Base-by-base conservation (phyloP, 345 rosid species). In the Microthlaspi erraticum region DNA sequence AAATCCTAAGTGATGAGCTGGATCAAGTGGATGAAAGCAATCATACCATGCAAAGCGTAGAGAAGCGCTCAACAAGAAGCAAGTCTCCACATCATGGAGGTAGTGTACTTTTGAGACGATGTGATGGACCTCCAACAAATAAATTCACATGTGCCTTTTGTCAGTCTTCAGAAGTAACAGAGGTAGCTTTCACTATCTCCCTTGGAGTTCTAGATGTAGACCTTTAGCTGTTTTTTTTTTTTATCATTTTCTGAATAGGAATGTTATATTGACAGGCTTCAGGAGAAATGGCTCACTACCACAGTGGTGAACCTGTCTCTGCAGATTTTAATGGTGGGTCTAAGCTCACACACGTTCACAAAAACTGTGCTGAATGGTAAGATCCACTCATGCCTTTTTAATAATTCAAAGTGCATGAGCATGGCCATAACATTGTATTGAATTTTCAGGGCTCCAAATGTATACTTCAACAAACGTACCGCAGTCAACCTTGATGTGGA, bases 341-440 rank as follows among this genome's bases (percentile, higher is more conserved):
- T 66, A 81, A 81, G 84, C 73, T 83, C 68, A 77, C 87, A 77
- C 92, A 94, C 77, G 81, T 84, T 17, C 96, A 89, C 80, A 88
- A 76, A 80, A 88, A 83, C 71, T 94, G 99, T 73, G 80, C 85
- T 13, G 96, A 91, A 82, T 91, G 99, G 99, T 91, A 85, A 86
- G 82, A 37, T 8, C 9, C 18, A 6, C 11, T 13, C 43, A 34
- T 48, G n/a, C n/a, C 7, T 69, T 42, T 37, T 16, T n/a, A 12
- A 44, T 43, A 16, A 6, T 43, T 43, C 55, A 18, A 18, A 2
- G 16, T 44, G 34, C 34, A 43, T 43, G 37, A 32, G 63, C 26
- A 34, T 58, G 23, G 66, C 36, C 26, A 34, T 58, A 16, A 74
- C 36, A 68, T 52, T 53, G 1, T 31, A 0, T 12, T 58, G 10